Evolutionary conservation across 202 grass and related monocot genomes (phyloP), one percentile per base, ranked within the genome.

Genomic region (Hordeum pubiflorum): DNA sequence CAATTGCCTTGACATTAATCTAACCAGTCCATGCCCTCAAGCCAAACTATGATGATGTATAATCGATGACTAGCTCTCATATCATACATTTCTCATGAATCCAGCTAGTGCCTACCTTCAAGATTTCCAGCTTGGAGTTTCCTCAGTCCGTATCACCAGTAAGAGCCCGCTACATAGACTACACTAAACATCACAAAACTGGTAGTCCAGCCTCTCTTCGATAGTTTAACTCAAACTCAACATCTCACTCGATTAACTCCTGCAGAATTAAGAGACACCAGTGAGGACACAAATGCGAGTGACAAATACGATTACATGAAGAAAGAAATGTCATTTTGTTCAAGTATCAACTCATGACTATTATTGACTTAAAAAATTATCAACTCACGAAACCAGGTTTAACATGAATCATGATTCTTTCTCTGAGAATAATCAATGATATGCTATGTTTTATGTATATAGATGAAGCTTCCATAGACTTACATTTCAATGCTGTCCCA

Each of bases 401-500:
- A 74, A 23, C 31, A 58, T 15, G 11, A 37, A 6, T 10, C 0
- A n/a, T 11, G 50, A 0, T 50, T 58, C 14, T 31, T 32, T 50
- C 3, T 10, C 69, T 22, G 15, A 60, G 71, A 17, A 80, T 17
- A 86, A 13, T 27, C 14, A 78, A 72, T 32, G 26, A 8, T n/a
- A 40, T 48, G 31, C 33, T 33, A 39, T 61, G 9, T 36, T 33
- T 1, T 13, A 57, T 74, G 36, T 6, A 48, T 24, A 26, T 24
- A 26, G 7, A 73, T 70, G 2, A 80, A 48, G 21, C 5, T 72
- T 77, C 8, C 4, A 2, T 58, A 11, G 4, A 91, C 92, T 91
- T 83, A 98, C 96, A 98, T 89, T 92, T 98, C 69, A 86, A 31
- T 81, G 84, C 88, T 54, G 96, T 83, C 73, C 92, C 92, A 59